Conservation (phyloP, 257 asterid genomes). For the Solanum neorickii region DNA sequence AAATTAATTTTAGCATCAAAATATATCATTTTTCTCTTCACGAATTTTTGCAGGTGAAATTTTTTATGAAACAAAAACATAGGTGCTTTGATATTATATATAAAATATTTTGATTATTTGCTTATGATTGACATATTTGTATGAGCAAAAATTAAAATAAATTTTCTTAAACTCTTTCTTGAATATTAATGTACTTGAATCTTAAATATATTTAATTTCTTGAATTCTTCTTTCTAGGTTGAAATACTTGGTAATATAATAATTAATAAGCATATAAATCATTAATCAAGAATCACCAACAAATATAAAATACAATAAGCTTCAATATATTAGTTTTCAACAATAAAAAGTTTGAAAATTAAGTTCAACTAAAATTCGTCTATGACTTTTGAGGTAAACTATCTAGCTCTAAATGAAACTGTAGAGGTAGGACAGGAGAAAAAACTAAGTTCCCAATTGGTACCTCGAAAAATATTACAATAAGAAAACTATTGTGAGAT, state of each 20-base stretch:
- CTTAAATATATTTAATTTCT: background rate
- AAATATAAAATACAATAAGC: background rate
- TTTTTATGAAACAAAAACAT: background rate
- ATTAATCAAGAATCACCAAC: background rate
- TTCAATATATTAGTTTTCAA: too few relatives aligned
- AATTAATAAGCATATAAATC: background rate
- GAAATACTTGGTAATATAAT: too few relatives aligned
- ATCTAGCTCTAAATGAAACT: background rate
- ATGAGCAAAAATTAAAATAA: too few relatives aligned
- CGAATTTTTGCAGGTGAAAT: background rate
- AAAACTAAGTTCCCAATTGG: background rate
- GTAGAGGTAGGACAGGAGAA: background rate
- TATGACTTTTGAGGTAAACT: background rate
- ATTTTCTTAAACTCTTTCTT: background rate
- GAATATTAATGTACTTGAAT: background rate
- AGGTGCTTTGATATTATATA: background rate
- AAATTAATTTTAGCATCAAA: background rate
- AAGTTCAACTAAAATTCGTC: too few relatives aligned
- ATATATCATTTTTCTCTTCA: background rate
- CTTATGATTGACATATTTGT: background rate
- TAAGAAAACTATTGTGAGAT: slow-evolving; percentile 66
- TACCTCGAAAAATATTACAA: slow-evolving; percentile 72
- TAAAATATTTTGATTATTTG: too few relatives aligned
- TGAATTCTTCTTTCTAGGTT: background rate
- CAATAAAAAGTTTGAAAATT: background rate